phyloP scores from a whole-genome alignment of 2,329 filamentous ascomycete species.

The Sordariomycetes sp. region DNA sequence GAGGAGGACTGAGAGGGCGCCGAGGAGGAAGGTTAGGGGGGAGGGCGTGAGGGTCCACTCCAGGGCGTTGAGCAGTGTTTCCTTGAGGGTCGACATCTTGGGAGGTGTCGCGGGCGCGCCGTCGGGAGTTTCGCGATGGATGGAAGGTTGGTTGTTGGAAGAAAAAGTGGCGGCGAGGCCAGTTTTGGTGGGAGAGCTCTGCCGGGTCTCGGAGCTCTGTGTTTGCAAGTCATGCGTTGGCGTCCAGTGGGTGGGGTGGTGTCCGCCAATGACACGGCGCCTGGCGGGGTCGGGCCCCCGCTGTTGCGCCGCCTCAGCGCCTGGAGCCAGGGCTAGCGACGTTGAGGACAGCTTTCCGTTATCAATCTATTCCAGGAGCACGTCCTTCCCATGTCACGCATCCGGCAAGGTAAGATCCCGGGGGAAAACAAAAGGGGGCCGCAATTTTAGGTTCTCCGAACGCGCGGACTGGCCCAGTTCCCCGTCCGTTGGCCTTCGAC shows the following conservation, averaged over 20 bases:
- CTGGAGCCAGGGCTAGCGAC: too few species aligned
- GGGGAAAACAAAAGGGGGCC: too few species aligned
- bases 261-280: background rate
- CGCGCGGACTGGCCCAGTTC: too few species aligned
- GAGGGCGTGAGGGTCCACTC: conserved; percentile 48
- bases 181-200: background rate
- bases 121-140: background rate
- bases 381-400: too few species aligned
- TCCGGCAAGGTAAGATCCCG: too few species aligned
- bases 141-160: background rate
- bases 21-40: conserved; percentile 48
- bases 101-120: background rate
- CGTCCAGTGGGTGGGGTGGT: background rate
- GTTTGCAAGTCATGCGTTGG: background rate
- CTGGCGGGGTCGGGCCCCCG: background rate
- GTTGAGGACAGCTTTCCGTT: too few species aligned
- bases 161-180: background rate
- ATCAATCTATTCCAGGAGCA: too few species aligned
- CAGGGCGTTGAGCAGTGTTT: conserved; percentile 24
- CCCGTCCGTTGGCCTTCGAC: too few species aligned
- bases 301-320: too few species aligned
- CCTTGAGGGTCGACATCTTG: conserved; percentile 17
- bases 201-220: conserved; percentile 1
- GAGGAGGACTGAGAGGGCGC: conserved; percentile 55
- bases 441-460: too few species aligned